Evolutionary conservation across 176 grass and related monocot genomes (phyloP).

Genomic region (Tillandsia fasciculata): DNA sequence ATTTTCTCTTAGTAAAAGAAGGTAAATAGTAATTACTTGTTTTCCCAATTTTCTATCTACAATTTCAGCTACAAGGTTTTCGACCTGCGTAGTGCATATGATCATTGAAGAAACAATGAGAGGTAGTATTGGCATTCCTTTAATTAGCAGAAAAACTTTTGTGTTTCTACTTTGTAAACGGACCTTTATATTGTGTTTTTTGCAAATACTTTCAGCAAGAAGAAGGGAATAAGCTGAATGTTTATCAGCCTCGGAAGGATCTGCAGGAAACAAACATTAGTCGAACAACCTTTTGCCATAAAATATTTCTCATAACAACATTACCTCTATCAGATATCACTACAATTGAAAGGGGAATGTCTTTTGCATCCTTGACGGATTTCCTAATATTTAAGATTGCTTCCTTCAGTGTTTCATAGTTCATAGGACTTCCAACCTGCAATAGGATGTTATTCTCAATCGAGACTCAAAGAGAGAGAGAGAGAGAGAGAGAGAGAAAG

Average conservation of each 20-base stretch:
- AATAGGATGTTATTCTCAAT: conserved; percentile 14
- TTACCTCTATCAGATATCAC: conserved; percentile 88
- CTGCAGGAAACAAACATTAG: conserved; percentile 38
- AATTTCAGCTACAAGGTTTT: conserved; percentile 95
- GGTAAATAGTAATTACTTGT: conserved; percentile 44
- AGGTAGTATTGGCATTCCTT: conserved; percentile 17
- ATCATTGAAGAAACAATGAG: conserved; percentile 17
- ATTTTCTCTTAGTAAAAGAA: conserved; percentile 10
- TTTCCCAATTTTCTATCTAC: conserved; percentile 82
- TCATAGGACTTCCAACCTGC: conserved; percentile 81
- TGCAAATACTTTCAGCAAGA: conserved; percentile 92
- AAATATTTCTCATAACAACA: conserved; percentile 1
- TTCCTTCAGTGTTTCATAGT: conserved; percentile 85
- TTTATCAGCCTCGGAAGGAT: conserved; percentile 82
- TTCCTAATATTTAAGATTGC: conserved; percentile 54
- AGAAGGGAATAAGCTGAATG: conserved; percentile 87
- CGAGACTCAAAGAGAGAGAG: conserved; percentile 12
- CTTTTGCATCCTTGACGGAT: conserved; percentile 32
- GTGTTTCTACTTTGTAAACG: conserved; percentile 18
- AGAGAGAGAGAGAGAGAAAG: conserved; percentile 1
- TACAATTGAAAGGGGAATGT: conserved; percentile 66
- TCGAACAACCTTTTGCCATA: conserved; percentile 18
- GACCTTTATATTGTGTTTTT: conserved; percentile 70
- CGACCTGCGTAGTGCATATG: conserved; percentile 43
- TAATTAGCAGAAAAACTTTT: neutral